Evolutionary conservation across 768 basidiomycete species (phyloP), one percentile per base, ranked within the genome.

Genomic region (Lentinula sp.): DNA sequence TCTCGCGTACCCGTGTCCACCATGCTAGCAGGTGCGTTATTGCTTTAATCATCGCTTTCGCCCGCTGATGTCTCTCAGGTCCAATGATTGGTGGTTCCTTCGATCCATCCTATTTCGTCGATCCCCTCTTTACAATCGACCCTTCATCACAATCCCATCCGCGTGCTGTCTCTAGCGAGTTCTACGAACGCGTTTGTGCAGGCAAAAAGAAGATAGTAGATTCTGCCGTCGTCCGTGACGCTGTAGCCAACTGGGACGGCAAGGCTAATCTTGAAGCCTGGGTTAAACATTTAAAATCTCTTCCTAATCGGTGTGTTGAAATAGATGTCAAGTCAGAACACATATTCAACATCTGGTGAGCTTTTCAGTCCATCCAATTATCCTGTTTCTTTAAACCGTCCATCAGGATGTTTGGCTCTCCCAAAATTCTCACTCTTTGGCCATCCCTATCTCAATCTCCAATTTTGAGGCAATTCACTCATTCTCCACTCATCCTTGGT

Each of bases 401-500:
- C 43, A 48, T 20, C 8, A 48, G 46, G 46, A 48, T 48, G 46
- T 48, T 48, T 12, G 46, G 46, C 46, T 48, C 46, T 48, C 20
- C 46, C 6, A 72, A 77, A 10, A 68, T 84, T 5, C 75, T 84
- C 18, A 74, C 75, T 33, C 63, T 83, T 20, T 78, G 78, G 77
- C 72, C 72, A 4, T 68, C 77, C 4, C 69, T 85, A 3, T 76
- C 78, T 8, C 61, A 67, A 0, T 84, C 83, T 36, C 80, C 84
- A 0, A 75, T 81, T 5, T 67, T 89, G 7, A 78, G 74, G 4
- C 64, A 79, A 37, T 86, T 84, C 68, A 73, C 76, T 16, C 88
- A 86, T 86, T 89, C 89, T 0, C 76, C 84, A 0, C 78, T 88
- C 3, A 73, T 89, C 60, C 72, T 82, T 51, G 67, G 67, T n/a